These are phyloP conservation scores for Chlorella sorokiniana DNA, from an alignment of 139 green algal genomes.

Conservation along the genomic window DNA sequence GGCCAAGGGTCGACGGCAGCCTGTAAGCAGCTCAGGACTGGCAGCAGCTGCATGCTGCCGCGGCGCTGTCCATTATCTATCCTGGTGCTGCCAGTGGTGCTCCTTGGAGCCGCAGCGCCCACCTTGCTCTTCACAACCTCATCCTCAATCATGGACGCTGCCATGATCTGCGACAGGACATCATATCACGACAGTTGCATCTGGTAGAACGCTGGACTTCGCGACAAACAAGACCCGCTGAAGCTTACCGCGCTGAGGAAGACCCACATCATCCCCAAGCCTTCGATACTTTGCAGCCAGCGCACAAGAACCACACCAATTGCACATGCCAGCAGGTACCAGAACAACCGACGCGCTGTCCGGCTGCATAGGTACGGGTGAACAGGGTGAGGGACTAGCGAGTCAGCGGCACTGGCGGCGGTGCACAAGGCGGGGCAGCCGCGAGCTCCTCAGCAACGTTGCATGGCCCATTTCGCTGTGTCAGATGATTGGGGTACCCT, in stretches of 20 bases:
- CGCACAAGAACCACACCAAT: slow-evolving; percentile 36
- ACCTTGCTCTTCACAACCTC: slow-evolving; percentile 39
- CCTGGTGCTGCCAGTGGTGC: background rate
- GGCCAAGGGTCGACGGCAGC: too few relatives aligned
- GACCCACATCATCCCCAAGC: slow-evolving; percentile 45
- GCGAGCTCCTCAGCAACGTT: background rate
- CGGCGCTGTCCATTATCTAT: background rate
- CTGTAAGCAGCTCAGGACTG: background rate
- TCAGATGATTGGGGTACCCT: too few relatives aligned
- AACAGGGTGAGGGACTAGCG: background rate
- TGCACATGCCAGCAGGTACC: slow-evolving; percentile 44
- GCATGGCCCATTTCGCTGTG: background rate
- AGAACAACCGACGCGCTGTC: slow-evolving; percentile 46
- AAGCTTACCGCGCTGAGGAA: slow-evolving; percentile 48
- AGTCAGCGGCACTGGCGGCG: background rate
- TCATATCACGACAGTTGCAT: background rate
- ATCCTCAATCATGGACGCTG: slow-evolving; percentile 57
- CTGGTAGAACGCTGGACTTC: background rate
- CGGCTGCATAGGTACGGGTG: too few relatives aligned
- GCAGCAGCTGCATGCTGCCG: background rate
- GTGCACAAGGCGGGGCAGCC: too few relatives aligned
- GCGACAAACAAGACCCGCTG: background rate
- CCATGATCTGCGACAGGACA: slow-evolving; percentile 37
- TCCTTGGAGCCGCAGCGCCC: background rate
- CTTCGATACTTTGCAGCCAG: slow-evolving; percentile 44